Percentiles rank a stretch among this genome's conserved stretches.
Conservation (phyloP, 495 filamentous ascomycete species). For the Neurospora terricola region DNA sequence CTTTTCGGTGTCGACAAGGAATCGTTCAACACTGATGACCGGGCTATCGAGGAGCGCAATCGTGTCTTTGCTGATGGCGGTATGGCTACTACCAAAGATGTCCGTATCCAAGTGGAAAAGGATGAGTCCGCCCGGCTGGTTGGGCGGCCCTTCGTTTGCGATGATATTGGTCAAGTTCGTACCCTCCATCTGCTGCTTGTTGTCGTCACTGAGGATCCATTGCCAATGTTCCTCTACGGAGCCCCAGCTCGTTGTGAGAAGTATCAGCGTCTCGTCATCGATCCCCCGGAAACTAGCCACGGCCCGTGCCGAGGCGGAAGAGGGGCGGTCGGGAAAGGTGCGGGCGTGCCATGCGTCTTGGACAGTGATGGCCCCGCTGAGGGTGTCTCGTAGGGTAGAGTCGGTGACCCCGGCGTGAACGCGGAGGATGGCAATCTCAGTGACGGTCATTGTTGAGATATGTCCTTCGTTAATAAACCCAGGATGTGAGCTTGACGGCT, state of each 20-base stretch:
- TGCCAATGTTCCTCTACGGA: conserved; percentile 35
- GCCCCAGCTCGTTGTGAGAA: conserved; percentile 43
- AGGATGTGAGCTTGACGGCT: not conserved
- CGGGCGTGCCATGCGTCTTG: conserved; percentile 30
- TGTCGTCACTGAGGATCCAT: conserved; percentile 37
- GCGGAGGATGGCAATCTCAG: conserved; percentile 42
- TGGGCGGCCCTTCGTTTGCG: conserved; percentile 22
- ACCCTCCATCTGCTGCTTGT: conserved; percentile 12
- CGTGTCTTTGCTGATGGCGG: conserved; percentile 6
- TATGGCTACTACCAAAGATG: conserved; percentile 14
- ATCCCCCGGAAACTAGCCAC: conserved; percentile 32
- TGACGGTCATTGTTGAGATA: conserved; percentile 35
- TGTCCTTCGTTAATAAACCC: not conserved
- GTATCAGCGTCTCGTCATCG: conserved; percentile 36
- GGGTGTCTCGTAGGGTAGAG: conserved; percentile 15
- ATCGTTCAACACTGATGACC: conserved; percentile 32
- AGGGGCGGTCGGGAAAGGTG: conserved; percentile 16
- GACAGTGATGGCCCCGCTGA: conserved; percentile 15
- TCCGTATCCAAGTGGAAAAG: conserved; percentile 32
- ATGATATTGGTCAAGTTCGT: conserved; percentile 13
- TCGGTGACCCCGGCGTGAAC: conserved; percentile 17
- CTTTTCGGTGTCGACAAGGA: conserved; percentile 31
- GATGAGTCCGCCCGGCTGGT: conserved; percentile 14
- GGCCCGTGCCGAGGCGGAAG: conserved; percentile 13
- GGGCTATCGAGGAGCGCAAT: conserved; percentile 29